Evolutionary conservation across 2,329 filamentous ascomycete genomes (phyloP).

Genomic region (Fusarium tuaranense): DNA sequence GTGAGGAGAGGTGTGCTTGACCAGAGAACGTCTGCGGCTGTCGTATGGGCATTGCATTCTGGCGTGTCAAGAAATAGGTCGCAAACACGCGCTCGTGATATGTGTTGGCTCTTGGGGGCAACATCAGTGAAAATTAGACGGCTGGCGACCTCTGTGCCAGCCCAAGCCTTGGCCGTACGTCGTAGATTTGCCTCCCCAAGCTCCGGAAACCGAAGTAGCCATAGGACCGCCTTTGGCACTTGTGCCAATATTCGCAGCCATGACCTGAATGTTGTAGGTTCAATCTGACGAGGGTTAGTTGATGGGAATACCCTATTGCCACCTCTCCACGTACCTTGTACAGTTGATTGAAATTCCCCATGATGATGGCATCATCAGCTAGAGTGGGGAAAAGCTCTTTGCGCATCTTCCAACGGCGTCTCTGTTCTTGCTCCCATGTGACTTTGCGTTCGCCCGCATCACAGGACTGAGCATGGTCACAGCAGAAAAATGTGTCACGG

Average conservation of each 20-base stretch:
- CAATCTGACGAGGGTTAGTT: slow-evolving; percentile 73
- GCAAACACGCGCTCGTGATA: slow-evolving; percentile 89
- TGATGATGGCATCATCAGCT: slow-evolving; percentile 85
- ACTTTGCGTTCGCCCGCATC: slow-evolving; percentile 75
- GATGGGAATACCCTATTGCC: background rate
- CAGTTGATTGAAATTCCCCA: slow-evolving; percentile 98
- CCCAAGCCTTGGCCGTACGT: slow-evolving; percentile 85
- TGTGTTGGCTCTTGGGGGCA: slow-evolving; percentile 93
- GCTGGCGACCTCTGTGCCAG: slow-evolving; percentile 83
- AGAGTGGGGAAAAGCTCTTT: slow-evolving; percentile 90
- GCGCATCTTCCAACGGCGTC: slow-evolving; percentile 89
- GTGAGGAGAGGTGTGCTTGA: slow-evolving; percentile 94
- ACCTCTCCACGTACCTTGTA: slow-evolving; percentile 82
- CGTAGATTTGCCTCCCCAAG: slow-evolving; percentile 88
- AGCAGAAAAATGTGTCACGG: slow-evolving; percentile 96
- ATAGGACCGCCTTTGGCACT: slow-evolving; percentile 89
- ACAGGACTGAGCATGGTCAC: slow-evolving; percentile 93
- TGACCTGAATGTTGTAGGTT: slow-evolving; percentile 93
- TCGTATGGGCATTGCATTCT: slow-evolving; percentile 98
- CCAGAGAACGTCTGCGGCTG: slow-evolving; percentile 96
- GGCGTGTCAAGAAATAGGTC: slow-evolving; percentile 97
- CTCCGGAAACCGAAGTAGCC: slow-evolving; percentile 97
- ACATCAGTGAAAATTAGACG: slow-evolving; percentile 97
- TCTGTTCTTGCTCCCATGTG: slow-evolving; percentile 87
- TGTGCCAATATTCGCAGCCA: slow-evolving; percentile 92